Evolutionary conservation across 148 eudicot genomes (phyloP).

Genomic region (Rhododendron henanense): DNA sequence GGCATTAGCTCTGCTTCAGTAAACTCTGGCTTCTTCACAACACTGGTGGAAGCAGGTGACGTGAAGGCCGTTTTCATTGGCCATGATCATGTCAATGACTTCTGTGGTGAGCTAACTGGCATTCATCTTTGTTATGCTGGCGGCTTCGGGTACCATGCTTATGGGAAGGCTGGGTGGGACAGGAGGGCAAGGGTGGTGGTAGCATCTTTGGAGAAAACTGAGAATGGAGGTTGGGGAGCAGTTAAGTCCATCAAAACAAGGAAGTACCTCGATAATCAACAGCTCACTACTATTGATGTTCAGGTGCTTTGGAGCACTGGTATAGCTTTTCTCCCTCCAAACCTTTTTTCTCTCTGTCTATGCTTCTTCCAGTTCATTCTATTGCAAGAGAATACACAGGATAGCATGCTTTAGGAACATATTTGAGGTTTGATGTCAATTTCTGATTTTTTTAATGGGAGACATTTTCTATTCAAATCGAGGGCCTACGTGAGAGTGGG

Average conservation of each 20-base stretch:
- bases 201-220: constrained; percentile 55
- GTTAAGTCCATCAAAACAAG: constrained; percentile 80
- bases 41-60: constrained; percentile 74
- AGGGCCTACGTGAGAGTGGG: not conserved
- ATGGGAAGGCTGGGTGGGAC: constrained; percentile 90
- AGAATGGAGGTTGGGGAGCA: constrained; percentile 59
- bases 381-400: not conserved
- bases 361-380: not conserved
- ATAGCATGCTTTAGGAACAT: not conserved
- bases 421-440: not conserved
- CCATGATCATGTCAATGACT: constrained; percentile 92
- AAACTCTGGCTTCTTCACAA: constrained; percentile 82
- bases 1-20: constrained; percentile 68
- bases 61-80: constrained; percentile 79
- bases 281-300: constrained; percentile 56
- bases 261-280: constrained; percentile 75
- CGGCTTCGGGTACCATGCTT: constrained; percentile 97
- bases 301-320: constrained; percentile 73
- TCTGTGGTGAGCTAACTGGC: constrained; percentile 66
- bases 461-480: not conserved
- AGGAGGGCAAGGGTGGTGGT: constrained; percentile 87
- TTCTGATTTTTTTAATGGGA: not conserved
- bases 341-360: not conserved
- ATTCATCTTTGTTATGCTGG: constrained; percentile 89
- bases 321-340: constrained; percentile 16